Evolutionary conservation across 768 basidiomycete genomes (phyloP).

Genomic region (Suillus luteus): DNA sequence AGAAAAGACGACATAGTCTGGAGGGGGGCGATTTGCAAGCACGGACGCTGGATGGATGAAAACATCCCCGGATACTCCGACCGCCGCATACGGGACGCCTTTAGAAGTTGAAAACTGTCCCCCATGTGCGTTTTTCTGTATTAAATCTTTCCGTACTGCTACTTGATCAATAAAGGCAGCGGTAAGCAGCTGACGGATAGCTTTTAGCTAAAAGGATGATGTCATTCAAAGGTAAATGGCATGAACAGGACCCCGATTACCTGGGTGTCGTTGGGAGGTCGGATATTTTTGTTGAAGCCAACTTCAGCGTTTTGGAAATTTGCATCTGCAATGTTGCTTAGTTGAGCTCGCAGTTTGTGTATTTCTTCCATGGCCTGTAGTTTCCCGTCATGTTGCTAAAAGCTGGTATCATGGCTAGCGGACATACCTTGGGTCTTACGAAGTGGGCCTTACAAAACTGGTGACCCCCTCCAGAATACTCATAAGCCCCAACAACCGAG

Average conservation of each 20-base stretch:
- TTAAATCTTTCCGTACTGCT: slow-evolving; percentile 85
- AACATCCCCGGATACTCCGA: slow-evolving; percentile 83
- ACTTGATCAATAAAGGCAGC: slow-evolving; percentile 96
- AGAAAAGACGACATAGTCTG: slow-evolving; percentile 83
- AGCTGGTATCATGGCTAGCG: not conserved
- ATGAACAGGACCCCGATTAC: slow-evolving; percentile 38
- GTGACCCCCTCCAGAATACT: slow-evolving; percentile 81
- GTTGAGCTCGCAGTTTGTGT: slow-evolving; percentile 89
- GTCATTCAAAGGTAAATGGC: slow-evolving; percentile 7
- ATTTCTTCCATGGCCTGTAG: slow-evolving; percentile 96
- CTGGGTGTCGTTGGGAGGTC: slow-evolving; percentile 79
- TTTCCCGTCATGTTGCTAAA: slow-evolving; percentile 8
- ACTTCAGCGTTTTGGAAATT: slow-evolving; percentile 69
- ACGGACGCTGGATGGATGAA: slow-evolving; percentile 92
- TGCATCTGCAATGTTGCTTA: slow-evolving; percentile 79
- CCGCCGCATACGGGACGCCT: slow-evolving; percentile 80
- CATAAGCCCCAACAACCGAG: slow-evolving; percentile 96
- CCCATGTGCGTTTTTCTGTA: slow-evolving; percentile 60
- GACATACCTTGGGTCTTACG: slow-evolving; percentile 78
- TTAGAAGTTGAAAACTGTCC: slow-evolving; percentile 72
- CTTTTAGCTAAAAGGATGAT: slow-evolving; percentile 68
- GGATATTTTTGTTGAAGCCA: slow-evolving; percentile 62
- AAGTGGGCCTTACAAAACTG: slow-evolving; percentile 89
- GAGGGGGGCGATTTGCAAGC: slow-evolving; percentile 65
- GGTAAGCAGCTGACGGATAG: slow-evolving; percentile 82